Conservation (phyloP, 768 basidiomycete species). For the Leccinum uliginosum region DNA sequence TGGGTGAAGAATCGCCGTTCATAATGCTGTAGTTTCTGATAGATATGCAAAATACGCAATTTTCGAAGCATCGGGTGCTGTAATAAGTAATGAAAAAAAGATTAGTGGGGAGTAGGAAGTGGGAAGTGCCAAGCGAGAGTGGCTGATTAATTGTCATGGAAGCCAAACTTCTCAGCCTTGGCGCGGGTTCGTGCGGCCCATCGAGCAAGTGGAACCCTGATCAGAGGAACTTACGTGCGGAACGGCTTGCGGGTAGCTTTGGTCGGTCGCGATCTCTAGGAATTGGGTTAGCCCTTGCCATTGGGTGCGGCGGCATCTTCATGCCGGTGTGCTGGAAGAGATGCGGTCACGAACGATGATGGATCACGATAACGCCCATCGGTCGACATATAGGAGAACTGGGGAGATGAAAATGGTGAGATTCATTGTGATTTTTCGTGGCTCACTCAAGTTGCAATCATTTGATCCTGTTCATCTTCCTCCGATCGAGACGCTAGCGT, state of each 20-base stretch:
- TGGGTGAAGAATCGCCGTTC: constrained; percentile 1
- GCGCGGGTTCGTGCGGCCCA: constrained; percentile 1
- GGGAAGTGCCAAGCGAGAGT: background rate
- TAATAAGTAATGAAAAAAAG: background rate
- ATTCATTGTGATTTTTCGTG: background rate
- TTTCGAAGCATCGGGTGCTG: constrained; percentile 6
- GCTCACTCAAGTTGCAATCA: background rate
- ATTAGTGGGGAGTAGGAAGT: constrained; percentile 2
- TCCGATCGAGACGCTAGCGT: constrained; percentile 9
- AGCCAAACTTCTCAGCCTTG: constrained; percentile 1
- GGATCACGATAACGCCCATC: background rate
- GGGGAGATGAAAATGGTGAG: background rate
- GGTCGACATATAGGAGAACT: background rate
- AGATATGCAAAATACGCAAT: background rate
- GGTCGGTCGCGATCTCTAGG: background rate
- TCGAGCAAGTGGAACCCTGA: background rate
- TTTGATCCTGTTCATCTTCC: constrained; percentile 2
- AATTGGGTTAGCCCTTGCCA: background rate
- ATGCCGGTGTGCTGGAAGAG: background rate
- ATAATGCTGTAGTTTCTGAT: constrained; percentile 9
- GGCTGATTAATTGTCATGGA: constrained; percentile 18
- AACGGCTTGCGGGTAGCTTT: background rate
- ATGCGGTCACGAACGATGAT: background rate
- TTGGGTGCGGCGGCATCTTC: background rate
- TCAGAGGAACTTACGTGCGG: background rate